phyloP scores from a whole-genome alignment of 1,284 basidiomycete genomes.

The Pyrrhoderma lamaoense region DNA sequence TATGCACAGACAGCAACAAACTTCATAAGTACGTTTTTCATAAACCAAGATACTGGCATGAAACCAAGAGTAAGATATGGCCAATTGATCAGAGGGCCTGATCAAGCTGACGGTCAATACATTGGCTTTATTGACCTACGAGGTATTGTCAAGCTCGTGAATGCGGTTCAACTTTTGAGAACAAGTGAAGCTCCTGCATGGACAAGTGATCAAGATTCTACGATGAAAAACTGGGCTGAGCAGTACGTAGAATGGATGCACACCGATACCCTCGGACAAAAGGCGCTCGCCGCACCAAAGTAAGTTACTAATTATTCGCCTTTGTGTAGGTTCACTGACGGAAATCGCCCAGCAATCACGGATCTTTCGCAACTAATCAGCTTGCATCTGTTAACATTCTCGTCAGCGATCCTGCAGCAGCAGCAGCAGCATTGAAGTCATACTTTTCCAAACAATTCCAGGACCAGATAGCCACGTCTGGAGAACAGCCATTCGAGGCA shows the following conservation, averaged over 20 bases:
- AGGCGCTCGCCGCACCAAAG: constrained; percentile 47
- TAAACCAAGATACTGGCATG: constrained; percentile 50
- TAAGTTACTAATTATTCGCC: constrained; percentile 26
- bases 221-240: constrained; percentile 43
- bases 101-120: constrained; percentile 42
- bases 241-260: constrained; percentile 53
- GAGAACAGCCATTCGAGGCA: constrained; percentile 58
- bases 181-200: constrained; percentile 43
- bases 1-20: constrained; percentile 36
- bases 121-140: constrained; percentile 62
- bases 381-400: constrained; percentile 33
- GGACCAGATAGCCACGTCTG: constrained; percentile 46
- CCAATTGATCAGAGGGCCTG: constrained; percentile 59
- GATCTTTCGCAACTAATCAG: constrained; percentile 34
- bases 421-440: constrained; percentile 30
- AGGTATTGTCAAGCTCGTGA: constrained; percentile 53
- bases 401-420: constrained; percentile 33
- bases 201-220: constrained; percentile 45
- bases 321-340: constrained; percentile 12
- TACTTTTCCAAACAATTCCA: constrained; percentile 42
- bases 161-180: constrained; percentile 50
- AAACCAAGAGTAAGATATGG: constrained; percentile 64
- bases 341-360: constrained; percentile 46
- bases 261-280: constrained; percentile 40
- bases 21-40: constrained; percentile 53